These are phyloP conservation scores for Mortierella sp. DNA, from an alignment of 371 early-diverging fungal genomes.

Conservation along the genomic window DNA sequence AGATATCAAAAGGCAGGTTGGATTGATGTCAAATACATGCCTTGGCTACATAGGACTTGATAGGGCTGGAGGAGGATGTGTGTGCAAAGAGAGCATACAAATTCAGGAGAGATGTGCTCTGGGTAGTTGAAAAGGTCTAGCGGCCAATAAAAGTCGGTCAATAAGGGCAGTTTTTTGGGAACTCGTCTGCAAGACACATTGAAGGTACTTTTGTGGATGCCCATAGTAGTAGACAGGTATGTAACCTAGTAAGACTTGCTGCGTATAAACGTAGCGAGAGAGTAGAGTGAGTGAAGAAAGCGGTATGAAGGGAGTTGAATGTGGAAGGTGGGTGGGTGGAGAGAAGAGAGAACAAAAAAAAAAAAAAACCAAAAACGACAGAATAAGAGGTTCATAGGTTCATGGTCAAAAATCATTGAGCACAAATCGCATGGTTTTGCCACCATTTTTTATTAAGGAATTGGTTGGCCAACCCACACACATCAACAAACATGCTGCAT, in stretches of 20 bases:
- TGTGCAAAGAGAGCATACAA: conserved; percentile 33
- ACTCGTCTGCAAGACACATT: neutral
- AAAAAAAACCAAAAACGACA: neutral
- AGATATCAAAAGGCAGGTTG: neutral
- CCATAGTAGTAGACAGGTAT: conserved; percentile 8
- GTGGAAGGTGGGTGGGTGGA: neutral
- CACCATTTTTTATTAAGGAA: no score
- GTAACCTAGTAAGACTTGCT: no score
- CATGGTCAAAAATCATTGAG: neutral
- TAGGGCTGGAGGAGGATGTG: conserved; percentile 32
- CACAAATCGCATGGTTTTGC: no score
- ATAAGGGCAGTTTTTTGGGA: neutral
- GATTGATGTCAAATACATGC: conserved; percentile 10
- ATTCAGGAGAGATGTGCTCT: conserved; percentile 17
- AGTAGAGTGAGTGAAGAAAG: neutral
- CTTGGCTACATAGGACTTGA: conserved; percentile 39
- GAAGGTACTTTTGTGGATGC: conserved; percentile 27
- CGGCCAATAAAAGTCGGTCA: neutral
- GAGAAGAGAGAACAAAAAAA: conserved; percentile 1
- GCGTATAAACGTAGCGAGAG: no score
- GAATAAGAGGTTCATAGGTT: neutral
- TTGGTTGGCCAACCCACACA: no score
- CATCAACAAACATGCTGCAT: no score
- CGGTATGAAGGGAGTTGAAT: neutral
- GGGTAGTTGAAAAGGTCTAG: conserved; percentile 27